phyloP scores from a whole-genome alignment of 2,329 filamentous ascomycete genomes.

The Colletotrichum sp. region DNA sequence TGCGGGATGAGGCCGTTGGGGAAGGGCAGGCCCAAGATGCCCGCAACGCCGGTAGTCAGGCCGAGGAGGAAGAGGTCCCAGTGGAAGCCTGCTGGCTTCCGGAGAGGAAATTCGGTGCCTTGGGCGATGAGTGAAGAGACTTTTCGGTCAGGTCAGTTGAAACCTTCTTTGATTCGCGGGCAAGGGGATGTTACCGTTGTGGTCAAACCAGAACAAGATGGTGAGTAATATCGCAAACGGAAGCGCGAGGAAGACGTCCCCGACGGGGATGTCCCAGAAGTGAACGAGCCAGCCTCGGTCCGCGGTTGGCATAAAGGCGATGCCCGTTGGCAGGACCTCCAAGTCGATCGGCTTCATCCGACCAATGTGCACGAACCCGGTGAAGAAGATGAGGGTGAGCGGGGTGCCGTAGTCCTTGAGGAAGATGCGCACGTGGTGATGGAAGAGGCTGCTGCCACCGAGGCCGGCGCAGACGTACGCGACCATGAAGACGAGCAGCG shows the following conservation, averaged over 20 bases:
- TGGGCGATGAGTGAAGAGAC: conserved; percentile 84
- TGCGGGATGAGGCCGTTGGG: conserved; percentile 86
- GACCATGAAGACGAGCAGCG: conserved; percentile 78
- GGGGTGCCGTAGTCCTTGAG: conserved; percentile 91
- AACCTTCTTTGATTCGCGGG: not conserved
- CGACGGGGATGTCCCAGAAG: conserved; percentile 79
- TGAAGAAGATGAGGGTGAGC: conserved; percentile 84
- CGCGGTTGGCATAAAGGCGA: conserved; percentile 78
- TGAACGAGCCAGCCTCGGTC: conserved; percentile 78
- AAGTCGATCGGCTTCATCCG: conserved; percentile 76
- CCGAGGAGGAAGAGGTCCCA: conserved; percentile 86
- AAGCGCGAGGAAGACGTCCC: conserved; percentile 82
- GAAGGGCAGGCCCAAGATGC: conserved; percentile 78
- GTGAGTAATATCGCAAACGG: conserved; percentile 86
- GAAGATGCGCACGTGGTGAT: conserved; percentile 78
- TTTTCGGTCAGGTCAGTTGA: conserved; percentile 30
- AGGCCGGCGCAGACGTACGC: conserved; percentile 77
- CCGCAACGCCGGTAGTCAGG: conserved; percentile 76
- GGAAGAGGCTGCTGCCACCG: conserved; percentile 74
- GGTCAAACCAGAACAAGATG: conserved; percentile 88
- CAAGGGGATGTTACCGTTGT: conserved; percentile 66
- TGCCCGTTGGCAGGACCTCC: conserved; percentile 75
- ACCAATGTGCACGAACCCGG: conserved; percentile 86
- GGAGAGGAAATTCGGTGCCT: conserved; percentile 80
- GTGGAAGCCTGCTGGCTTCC: conserved; percentile 83